Conservation (phyloP, 345 rosid genomes). For the Populus euphratica region DNA sequence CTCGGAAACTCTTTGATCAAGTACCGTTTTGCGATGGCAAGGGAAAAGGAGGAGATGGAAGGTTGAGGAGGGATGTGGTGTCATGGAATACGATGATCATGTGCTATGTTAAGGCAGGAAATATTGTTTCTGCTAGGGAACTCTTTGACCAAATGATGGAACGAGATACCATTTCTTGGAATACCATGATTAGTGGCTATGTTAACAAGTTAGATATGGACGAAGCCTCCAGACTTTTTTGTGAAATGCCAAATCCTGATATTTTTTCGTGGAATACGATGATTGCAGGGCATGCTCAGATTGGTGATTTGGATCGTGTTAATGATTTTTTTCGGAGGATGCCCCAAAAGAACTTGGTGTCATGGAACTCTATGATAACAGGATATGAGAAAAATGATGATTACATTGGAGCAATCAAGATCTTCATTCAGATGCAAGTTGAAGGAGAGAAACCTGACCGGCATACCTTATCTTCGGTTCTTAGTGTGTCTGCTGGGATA, state of each 20-base stretch:
- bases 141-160: slow-evolving; percentile 57
- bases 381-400: slow-evolving; percentile 57
- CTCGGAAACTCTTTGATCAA: slow-evolving; percentile 52
- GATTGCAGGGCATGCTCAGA: slow-evolving; percentile 54
- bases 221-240: slow-evolving; percentile 53
- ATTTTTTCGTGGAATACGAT: slow-evolving; percentile 58
- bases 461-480: slow-evolving; percentile 66
- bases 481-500: slow-evolving; percentile 53
- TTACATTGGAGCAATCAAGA: slow-evolving; percentile 43
- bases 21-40: slow-evolving; percentile 30
- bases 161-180: slow-evolving; percentile 67
- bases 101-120: slow-evolving; percentile 59
- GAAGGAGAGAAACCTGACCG: slow-evolving; percentile 66
- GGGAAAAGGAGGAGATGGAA: slow-evolving; percentile 15
- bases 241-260: slow-evolving; percentile 52
- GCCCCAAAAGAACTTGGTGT: slow-evolving; percentile 52
- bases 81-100: slow-evolving; percentile 83
- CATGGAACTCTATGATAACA: slow-evolving; percentile 73
- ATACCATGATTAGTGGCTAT: slow-evolving; percentile 71
- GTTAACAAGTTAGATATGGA: slow-evolving; percentile 43
- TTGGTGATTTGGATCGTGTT: slow-evolving; percentile 41
- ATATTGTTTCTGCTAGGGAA: slow-evolving; percentile 49
- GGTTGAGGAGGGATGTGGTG: slow-evolving; percentile 47
- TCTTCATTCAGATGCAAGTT: slow-evolving; percentile 51
- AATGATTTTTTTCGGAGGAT: slow-evolving; percentile 45